Evolutionary conservation across 2,329 filamentous ascomycete genomes (phyloP), one percentile per base, ranked within the genome.

Genomic region (Curvularia sp.): DNA sequence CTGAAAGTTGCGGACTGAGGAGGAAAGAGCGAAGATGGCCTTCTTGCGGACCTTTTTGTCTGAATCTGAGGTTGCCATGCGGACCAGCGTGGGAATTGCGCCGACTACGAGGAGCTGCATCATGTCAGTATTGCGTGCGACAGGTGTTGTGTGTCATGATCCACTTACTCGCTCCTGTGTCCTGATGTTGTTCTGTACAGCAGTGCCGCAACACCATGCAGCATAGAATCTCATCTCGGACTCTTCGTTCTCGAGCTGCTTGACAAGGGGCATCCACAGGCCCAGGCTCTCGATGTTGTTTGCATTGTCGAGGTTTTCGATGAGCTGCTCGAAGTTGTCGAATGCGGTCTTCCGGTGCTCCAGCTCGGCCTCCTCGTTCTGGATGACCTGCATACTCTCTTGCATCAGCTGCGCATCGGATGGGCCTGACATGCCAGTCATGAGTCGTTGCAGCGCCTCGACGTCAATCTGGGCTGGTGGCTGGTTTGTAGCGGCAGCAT

Each of bases 381-480:
- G 58, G 72, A 97, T 89, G 56, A 90, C 87, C 28, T 85, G 84
- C 88, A 99, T 96, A 63, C 90, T 85, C 52, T 89, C 87, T 70
- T 87, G 87, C 95, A 99, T 98, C 53, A 96, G 85, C 61, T 98
- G 92, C 22, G 95, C 93, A 63, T 99, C 94, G 2, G 89, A 92
- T 3, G 49, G 55, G 4, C 47, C 49, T 15, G 56, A 58, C 39
- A 52, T 47, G 43, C 60, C 62, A 1, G 55, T 57, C 39, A 63
- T 47, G 41, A 63, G 55, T 5, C 46, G 48, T 31, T 53, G 60
- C 28, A 65, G 53, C 38, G 61, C 62, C 44, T 61, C 58, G 22
- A 28, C 35, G 28, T 65, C 62, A 38, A 65, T 42, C 61, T 70
- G 43, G 51, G 49, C 35, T 22, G 52, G 53, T 18, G 55, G 55